Percentiles rank a stretch among this genome's conserved stretches.
Conservation (phyloP, 2,329 filamentous ascomycete species). For the Nothophoma quercina region DNA sequence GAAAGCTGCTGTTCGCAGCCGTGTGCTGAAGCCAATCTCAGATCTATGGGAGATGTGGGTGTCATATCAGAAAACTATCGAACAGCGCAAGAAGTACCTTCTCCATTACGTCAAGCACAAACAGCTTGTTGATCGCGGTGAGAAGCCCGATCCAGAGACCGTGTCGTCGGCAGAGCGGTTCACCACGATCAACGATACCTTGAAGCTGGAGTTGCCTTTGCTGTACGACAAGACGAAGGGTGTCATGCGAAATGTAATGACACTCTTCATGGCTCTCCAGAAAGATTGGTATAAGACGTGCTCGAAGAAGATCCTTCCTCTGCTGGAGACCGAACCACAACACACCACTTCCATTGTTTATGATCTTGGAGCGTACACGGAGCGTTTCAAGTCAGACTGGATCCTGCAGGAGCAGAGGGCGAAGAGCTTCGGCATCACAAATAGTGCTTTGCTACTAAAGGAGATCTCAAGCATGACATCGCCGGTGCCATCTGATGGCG, state of each 20-base stretch:
- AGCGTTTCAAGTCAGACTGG: conserved; percentile 80
- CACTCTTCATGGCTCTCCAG: conserved; percentile 85
- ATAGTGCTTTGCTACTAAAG: conserved; percentile 62
- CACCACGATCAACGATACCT: conserved; percentile 85
- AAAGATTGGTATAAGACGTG: conserved; percentile 82
- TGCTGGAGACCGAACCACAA: conserved; percentile 66
- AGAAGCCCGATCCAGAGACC: conserved; percentile 87
- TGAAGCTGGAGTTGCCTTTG: conserved; percentile 90
- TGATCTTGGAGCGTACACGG: conserved; percentile 75
- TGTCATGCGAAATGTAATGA: conserved; percentile 82
- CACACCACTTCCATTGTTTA: conserved; percentile 62
- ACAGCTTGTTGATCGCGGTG: conserved; percentile 78
- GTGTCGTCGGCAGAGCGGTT: conserved; percentile 87
- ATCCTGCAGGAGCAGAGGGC: conserved; percentile 73
- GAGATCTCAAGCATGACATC: conserved; percentile 68
- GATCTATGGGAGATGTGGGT: conserved; percentile 80
- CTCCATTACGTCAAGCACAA: conserved; percentile 86
- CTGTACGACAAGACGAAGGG: conserved; percentile 83
- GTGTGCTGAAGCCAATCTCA: conserved; percentile 85
- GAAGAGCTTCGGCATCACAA: conserved; percentile 78
- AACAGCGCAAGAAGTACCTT: conserved; percentile 92
- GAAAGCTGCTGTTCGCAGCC: conserved; percentile 74
- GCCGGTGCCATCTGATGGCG: conserved; percentile 55
- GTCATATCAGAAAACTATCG: conserved; percentile 86
- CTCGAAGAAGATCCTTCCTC: conserved; percentile 80